A percentile compares a stretch with the other conserved stretches of the same genome.
Evolutionary conservation across 2,329 filamentous ascomycete species (phyloP).

Genomic region (Botrytis tulipae): DNA sequence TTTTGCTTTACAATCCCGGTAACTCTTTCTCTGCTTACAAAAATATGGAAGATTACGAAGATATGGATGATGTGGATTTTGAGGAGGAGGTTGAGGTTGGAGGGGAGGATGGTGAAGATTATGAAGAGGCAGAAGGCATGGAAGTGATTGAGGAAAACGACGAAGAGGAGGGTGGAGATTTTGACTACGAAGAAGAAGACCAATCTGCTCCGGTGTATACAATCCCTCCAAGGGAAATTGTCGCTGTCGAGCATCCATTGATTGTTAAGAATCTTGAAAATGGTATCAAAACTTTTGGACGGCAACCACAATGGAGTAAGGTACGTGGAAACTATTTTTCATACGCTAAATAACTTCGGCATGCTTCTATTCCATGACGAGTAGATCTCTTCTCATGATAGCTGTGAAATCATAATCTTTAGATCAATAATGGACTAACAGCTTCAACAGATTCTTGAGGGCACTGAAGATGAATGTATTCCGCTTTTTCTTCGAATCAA

Average conservation of each 20-base stretch:
- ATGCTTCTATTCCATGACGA: background rate
- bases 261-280: conserved; percentile 63
- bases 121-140: background rate
- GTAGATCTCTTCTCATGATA: conserved; percentile 25
- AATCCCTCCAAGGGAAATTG: conserved; percentile 52
- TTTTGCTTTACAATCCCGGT: conserved; percentile 3
- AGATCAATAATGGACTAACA: background rate
- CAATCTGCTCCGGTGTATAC: conserved; percentile 45
- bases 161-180: conserved; percentile 3
- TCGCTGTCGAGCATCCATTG: conserved; percentile 66
- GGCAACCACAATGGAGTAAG: conserved; percentile 32
- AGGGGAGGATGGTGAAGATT: background rate
- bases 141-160: conserved; percentile 6
- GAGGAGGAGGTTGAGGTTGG: background rate
- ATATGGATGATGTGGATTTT: conserved; percentile 7
- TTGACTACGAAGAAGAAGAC: conserved; percentile 16
- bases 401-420: background rate
- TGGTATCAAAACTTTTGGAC: conserved; percentile 60
- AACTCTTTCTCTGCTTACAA: background rate
- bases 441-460: conserved; percentile 45
- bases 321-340: conserved; percentile 29
- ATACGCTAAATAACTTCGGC: too few species aligned
- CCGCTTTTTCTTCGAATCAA: conserved; percentile 77
- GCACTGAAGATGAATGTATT: conserved; percentile 47
- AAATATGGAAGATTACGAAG: conserved; percentile 14